Percentiles rank a stretch among this genome's conserved stretches.
phyloP scores from a whole-genome alignment of 768 basidiomycete genomes.

The Lentinula sp. region DNA sequence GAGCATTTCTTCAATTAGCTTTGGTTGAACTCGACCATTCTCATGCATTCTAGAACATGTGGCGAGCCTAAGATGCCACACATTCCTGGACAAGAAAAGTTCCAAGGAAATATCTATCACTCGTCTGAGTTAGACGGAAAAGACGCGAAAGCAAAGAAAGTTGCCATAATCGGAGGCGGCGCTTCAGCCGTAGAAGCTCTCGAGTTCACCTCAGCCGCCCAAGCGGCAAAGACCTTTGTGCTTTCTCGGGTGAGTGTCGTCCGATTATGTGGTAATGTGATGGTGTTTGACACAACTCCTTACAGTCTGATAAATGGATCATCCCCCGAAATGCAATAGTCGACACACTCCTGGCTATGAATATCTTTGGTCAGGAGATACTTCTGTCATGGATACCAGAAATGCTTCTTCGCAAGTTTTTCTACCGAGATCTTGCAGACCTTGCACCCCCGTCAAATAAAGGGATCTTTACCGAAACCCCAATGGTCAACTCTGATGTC shows the following conservation, averaged over 20 bases:
- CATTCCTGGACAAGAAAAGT: conserved; percentile 4
- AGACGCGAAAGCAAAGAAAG: conserved; percentile 14
- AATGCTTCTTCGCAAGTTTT: conserved; percentile 31
- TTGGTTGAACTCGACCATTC: neutral
- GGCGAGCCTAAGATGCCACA: conserved; percentile 3
- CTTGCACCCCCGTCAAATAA: conserved; percentile 30
- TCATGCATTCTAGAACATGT: neutral
- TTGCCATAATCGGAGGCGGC: conserved; percentile 25
- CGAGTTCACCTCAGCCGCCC: conserved; percentile 10
- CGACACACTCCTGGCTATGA: conserved; percentile 40
- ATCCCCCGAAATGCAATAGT: conserved; percentile 41
- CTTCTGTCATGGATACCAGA: conserved; percentile 46
- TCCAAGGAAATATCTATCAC: conserved; percentile 19
- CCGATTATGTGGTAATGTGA: neutral
- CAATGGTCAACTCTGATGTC: conserved; percentile 50
- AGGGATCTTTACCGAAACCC: conserved; percentile 42
- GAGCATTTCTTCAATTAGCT: neutral
- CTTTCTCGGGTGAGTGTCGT: neutral
- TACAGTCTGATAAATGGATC: conserved; percentile 31
- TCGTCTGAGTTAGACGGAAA: conserved; percentile 39
- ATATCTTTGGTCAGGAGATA: conserved; percentile 50
- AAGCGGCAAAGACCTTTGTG: conserved; percentile 1
- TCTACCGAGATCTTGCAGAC: conserved; percentile 39
- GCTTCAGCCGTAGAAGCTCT: conserved; percentile 38
- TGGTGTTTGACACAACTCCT: neutral